Evolutionary conservation across 441 rosid species (phyloP), one percentile per base, ranked within the genome.

Genomic region (Euphorbia schlechtendalii): DNA sequence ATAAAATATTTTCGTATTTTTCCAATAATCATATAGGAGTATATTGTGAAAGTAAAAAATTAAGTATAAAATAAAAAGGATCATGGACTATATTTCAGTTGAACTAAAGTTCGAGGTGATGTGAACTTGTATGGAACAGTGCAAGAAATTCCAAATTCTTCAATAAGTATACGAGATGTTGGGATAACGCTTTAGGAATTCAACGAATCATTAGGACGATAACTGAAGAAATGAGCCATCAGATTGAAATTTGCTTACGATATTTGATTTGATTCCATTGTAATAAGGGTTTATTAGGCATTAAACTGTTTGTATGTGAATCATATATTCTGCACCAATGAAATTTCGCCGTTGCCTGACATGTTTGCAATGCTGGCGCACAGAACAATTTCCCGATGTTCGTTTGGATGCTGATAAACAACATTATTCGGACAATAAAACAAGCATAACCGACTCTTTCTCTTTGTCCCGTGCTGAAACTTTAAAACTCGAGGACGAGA

Each of bases 401-500:
- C 67, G 52, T 52, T 59, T 67, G 45, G 83, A 74, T 41, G 69
- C 68, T 22, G 61, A 71, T 41, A 9, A 46, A 56, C 68, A 71
- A 68, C 78, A 68, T 13, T 27, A 71, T 61, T 61, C 69, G 36
- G 81, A 82, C 54, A 36, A 27, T 65, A 48, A 48, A 62, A 52
- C 61, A 20, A 64, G 38, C 53, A 61, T 48, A 18, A 64, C 27
- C 46, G 76, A 74, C 12, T 54, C 70, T 25, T 63, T 54, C 34
- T 77, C 87, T 3, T 51, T 70, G 64, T 21, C 78, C 72, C 34
- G n/a, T n/a, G n/a, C n/a, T n/a, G 88, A 81, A 69, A 70, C 70
- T 73, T 79, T 73, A 53, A 83, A 84, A 74, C 83, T 87, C 18
- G 95, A 83, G 13, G 70, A 77, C 69, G 89, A 87, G 77, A 77